Conservation (phyloP, 345 rosid species). For the Sonneratia alba region DNA sequence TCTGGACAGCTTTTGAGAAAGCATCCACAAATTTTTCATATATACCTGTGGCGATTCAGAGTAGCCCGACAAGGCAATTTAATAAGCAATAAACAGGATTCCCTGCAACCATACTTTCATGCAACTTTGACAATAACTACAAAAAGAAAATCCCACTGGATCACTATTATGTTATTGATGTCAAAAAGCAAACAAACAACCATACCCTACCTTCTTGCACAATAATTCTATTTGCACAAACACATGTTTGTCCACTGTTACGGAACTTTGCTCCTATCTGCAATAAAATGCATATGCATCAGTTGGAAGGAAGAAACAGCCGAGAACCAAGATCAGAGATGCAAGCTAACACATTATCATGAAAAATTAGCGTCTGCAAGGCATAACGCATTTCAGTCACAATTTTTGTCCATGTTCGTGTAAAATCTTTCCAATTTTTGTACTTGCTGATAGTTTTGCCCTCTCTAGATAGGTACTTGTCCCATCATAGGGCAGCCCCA, state of each 20-base stretch:
- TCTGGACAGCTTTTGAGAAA: slow-evolving; percentile 77
- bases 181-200: not conserved
- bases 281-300: slow-evolving; percentile 1
- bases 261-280: slow-evolving; percentile 96
- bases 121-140: not conserved
- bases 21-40: slow-evolving; percentile 83
- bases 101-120: not conserved
- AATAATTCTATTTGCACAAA: slow-evolving; percentile 80
- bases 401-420: not conserved
- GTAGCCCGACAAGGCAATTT: not conserved
- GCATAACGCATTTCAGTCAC: not conserved
- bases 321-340: not conserved
- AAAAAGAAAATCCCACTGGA: not conserved
- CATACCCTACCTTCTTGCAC: slow-evolving; percentile 80
- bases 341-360: not conserved
- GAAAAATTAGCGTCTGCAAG: not conserved
- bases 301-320: not conserved
- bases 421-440: not conserved
- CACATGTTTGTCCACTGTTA: slow-evolving; percentile 96
- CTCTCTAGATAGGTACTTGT: not conserved
- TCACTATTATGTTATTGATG: not conserved
- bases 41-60: slow-evolving; percentile 45
- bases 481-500: not conserved
- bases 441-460: not conserved
- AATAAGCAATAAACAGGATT: not conserved